These are phyloP conservation scores for Trichoderma polysporum DNA, from an alignment of 2,329 filamentous ascomycete species.

Conservation along the genomic window DNA sequence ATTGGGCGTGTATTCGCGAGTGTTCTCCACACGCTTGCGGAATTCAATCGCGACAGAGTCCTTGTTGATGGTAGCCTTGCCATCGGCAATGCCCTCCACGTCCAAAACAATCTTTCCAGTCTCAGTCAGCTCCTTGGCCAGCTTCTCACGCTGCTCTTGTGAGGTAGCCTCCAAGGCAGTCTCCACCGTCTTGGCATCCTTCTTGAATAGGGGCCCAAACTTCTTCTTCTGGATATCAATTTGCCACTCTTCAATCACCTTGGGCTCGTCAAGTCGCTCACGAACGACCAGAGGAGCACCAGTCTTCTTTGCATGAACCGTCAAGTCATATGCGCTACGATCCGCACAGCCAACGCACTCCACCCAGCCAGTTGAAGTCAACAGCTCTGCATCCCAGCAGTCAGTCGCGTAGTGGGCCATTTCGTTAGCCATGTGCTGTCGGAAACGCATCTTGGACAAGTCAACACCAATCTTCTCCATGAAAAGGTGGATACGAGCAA, in stretches of 20 bases:
- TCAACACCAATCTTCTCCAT: slow-evolving; percentile 86
- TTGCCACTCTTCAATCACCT: slow-evolving; percentile 81
- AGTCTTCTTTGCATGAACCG: slow-evolving; percentile 90
- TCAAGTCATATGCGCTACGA: slow-evolving; percentile 90
- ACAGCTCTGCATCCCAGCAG: slow-evolving; percentile 96
- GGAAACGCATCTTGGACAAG: slow-evolving; percentile 84
- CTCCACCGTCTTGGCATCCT: slow-evolving; percentile 85
- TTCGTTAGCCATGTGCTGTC: slow-evolving; percentile 85
- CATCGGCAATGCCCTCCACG: slow-evolving; percentile 64
- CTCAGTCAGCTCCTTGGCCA: slow-evolving; percentile 70
- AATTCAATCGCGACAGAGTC: slow-evolving; percentile 84
- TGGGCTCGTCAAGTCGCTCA: slow-evolving; percentile 74
- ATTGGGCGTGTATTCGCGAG: slow-evolving; percentile 89
- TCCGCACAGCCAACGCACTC: slow-evolving; percentile 98
- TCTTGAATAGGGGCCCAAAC: slow-evolving; percentile 93
- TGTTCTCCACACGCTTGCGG: slow-evolving; percentile 77
- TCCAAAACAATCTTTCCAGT: slow-evolving; percentile 75
- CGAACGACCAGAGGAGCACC: slow-evolving; percentile 82
- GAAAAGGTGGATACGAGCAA: slow-evolving; percentile 91
- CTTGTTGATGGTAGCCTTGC: slow-evolving; percentile 75
- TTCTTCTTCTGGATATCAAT: slow-evolving; percentile 91
- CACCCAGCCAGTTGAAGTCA: slow-evolving; percentile 93
- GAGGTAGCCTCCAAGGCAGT: slow-evolving; percentile 70
- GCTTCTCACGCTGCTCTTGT: slow-evolving; percentile 78
- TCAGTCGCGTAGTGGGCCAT: slow-evolving; percentile 91